A percentile compares a stretch with the other conserved stretches of the same genome.
Conservation (phyloP, 805 yeast genomes). For the Clavispora carvajalis region DNA sequence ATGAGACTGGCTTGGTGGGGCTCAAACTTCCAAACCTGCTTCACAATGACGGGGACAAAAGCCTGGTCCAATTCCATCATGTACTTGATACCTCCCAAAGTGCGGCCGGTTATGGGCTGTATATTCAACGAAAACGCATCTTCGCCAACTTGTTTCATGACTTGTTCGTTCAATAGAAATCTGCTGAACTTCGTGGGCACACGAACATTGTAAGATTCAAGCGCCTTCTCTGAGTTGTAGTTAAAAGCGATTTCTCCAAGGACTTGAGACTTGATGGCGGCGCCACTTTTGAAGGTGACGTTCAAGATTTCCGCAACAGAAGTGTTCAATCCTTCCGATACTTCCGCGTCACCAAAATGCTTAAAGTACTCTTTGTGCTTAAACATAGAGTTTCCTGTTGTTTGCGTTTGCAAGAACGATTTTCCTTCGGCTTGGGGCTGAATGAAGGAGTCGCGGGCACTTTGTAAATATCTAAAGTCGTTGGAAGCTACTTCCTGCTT, state of each 20-base stretch:
- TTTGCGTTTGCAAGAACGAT: slow-evolving; percentile 27
- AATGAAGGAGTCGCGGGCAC: slow-evolving; percentile 29
- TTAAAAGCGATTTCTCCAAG: slow-evolving; percentile 86
- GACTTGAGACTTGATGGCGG: slow-evolving; percentile 51
- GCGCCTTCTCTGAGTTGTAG: slow-evolving; percentile 36
- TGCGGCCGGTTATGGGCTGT: slow-evolving; percentile 50
- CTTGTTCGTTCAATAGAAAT: slow-evolving; percentile 37
- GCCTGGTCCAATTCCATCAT: slow-evolving; percentile 42
- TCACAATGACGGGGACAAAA: slow-evolving; percentile 60
- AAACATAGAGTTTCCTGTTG: slow-evolving; percentile 39
- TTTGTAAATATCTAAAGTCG: slow-evolving; percentile 41
- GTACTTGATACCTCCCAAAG: slow-evolving; percentile 80
- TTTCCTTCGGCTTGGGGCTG: slow-evolving; percentile 11
- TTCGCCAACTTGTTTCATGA: slow-evolving; percentile 23
- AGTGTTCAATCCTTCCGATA: slow-evolving; percentile 58
- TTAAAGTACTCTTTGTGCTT: slow-evolving; percentile 45
- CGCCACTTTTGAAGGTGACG: slow-evolving; percentile 69
- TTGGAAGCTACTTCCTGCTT: slow-evolving; percentile 43
- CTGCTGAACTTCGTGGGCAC: slow-evolving; percentile 48
- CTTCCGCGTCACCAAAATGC: slow-evolving; percentile 23
- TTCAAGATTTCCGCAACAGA: slow-evolving; percentile 82
- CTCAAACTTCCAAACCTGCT: slow-evolving; percentile 90
- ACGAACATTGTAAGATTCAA: slow-evolving; percentile 30
- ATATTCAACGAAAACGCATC: slow-evolving; percentile 42
- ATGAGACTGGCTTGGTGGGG: slow-evolving; percentile 79